Conservation (phyloP, 164 flowering plant species). For the Annona cherimola region DNA sequence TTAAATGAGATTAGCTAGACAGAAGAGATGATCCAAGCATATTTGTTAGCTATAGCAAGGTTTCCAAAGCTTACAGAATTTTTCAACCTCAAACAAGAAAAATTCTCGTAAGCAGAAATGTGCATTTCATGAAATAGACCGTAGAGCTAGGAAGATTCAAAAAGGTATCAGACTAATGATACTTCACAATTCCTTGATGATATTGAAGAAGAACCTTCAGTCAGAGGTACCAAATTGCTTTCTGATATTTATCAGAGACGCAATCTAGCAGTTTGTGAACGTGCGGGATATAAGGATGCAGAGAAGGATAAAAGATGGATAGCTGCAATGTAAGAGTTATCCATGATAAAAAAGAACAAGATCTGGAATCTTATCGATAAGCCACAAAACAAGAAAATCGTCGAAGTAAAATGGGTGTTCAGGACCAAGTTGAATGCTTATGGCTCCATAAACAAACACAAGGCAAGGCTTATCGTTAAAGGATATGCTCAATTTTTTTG, state of each 20-base stretch:
- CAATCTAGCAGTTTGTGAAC: not conserved
- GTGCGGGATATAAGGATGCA: not conserved
- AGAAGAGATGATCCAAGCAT: not conserved
- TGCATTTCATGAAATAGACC: not conserved
- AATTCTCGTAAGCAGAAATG: not conserved
- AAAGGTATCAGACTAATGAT: too few species aligned
- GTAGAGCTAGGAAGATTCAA: not conserved
- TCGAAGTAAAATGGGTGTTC: constrained; percentile 3
- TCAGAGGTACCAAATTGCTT: not conserved
- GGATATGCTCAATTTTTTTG: not conserved
- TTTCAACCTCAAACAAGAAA: not conserved
- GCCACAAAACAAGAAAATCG: not conserved
- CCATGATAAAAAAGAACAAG: not conserved
- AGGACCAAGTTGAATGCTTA: not conserved
- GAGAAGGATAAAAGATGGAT: not conserved
- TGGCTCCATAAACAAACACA: not conserved
- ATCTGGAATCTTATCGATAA: not conserved
- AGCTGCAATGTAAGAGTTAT: not conserved
- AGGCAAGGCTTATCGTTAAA: not conserved
- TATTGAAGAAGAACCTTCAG: not conserved
- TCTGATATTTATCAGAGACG: not conserved
- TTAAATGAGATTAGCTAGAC: not conserved
- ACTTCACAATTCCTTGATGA: not conserved
- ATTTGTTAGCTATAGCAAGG: not conserved
- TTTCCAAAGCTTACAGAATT: not conserved